A percentile compares a stretch with the other conserved stretches of the same genome.
These are phyloP conservation scores for Diaporthe destruens DNA, from an alignment of 2,329 filamentous ascomycete species.

Conservation along the genomic window DNA sequence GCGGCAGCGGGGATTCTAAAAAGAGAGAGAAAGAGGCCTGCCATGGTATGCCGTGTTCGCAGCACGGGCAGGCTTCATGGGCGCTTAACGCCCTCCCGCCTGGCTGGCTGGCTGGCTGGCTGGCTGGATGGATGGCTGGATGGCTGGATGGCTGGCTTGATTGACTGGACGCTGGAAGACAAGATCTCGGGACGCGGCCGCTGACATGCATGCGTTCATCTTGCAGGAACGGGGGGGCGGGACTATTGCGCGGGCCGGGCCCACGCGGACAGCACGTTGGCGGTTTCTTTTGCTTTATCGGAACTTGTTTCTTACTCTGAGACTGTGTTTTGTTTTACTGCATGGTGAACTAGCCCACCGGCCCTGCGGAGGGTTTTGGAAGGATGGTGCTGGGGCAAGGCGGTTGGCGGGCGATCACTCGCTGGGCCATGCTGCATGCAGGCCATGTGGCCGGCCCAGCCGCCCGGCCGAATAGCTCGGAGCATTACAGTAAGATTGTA, in stretches of 20 bases:
- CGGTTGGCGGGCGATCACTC: conserved; percentile 15
- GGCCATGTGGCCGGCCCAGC: conserved; percentile 12
- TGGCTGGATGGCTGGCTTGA: background rate
- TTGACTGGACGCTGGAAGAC: background rate
- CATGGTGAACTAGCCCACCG: background rate
- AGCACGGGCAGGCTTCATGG: background rate
- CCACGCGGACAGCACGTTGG: background rate
- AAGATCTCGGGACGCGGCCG: conserved; percentile 32
- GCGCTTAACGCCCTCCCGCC: conserved; percentile 32
- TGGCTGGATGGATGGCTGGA: background rate
- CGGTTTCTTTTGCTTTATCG: background rate
- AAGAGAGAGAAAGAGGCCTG: background rate
- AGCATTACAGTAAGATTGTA: background rate
- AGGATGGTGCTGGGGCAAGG: background rate
- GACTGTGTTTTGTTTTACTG: conserved; percentile 10
- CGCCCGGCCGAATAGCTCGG: conserved; percentile 27
- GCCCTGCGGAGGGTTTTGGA: background rate
- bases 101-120: background rate
- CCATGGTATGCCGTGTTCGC: conserved; percentile 9
- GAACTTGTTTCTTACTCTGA: conserved; percentile 12
- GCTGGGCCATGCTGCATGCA: background rate
- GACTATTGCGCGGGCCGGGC: conserved; percentile 8
- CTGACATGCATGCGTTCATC: conserved; percentile 34
- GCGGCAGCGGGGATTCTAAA: background rate
- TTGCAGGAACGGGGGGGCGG: conserved; percentile 14